Conservation (phyloP, 2,329 filamentous ascomycete genomes). For the Penicillium aurantiogriseum region DNA sequence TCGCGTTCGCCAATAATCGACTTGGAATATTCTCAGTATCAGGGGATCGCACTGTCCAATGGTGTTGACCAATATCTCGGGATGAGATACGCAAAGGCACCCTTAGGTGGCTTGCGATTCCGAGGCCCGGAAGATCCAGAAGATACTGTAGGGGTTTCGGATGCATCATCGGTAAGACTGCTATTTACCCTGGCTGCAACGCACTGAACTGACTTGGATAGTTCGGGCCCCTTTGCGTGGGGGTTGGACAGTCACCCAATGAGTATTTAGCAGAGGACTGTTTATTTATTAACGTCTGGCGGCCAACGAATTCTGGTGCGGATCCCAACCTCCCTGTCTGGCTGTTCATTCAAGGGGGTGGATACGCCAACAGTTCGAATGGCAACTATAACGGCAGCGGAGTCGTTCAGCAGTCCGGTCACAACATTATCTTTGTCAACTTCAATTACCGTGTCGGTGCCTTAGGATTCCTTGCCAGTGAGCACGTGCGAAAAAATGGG, state of each 20-base stretch:
- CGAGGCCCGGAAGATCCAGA: slow-evolving; percentile 61
- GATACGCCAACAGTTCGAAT: slow-evolving; percentile 54
- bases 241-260: slow-evolving; percentile 63
- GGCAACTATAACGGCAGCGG: slow-evolving; percentile 58
- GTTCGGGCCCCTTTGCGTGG: slow-evolving; percentile 57
- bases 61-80: slow-evolving; percentile 69
- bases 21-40: slow-evolving; percentile 64
- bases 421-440: slow-evolving; percentile 64
- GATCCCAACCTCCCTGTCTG: slow-evolving; percentile 61
- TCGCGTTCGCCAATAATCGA: slow-evolving; percentile 45
- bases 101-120: slow-evolving; percentile 62
- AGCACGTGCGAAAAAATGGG: slow-evolving; percentile 55
- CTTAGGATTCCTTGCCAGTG: slow-evolving; percentile 62
- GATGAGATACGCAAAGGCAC: slow-evolving; percentile 68
- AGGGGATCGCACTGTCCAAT: slow-evolving; percentile 52
- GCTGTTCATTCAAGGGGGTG: slow-evolving; percentile 58
- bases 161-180: slow-evolving; percentile 50
- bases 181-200: neutral
- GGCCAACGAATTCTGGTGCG: slow-evolving; percentile 28
- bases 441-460: slow-evolving; percentile 69
- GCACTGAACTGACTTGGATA: slow-evolving; percentile 3
- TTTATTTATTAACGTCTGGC: slow-evolving; percentile 36
- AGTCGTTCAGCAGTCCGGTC: slow-evolving; percentile 55
- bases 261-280: slow-evolving; percentile 44
- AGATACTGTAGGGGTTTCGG: slow-evolving; percentile 36